Percentiles rank a stretch among this genome's conserved stretches.
phyloP scores from a whole-genome alignment of 192 early-diverging fungal species.

The Gonapodya sp. region DNA sequence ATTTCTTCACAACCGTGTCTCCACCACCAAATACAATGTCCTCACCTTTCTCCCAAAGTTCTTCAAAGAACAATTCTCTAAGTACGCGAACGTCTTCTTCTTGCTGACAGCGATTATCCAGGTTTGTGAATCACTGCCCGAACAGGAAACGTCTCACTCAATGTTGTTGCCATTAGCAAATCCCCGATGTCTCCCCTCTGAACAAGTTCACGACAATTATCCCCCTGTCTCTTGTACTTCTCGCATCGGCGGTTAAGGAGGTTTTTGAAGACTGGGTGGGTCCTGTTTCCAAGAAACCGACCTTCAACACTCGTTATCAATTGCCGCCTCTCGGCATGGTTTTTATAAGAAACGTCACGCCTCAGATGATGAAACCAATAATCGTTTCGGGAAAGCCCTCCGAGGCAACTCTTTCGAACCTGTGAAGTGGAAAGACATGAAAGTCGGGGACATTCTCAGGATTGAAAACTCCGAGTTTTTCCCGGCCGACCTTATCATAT shows the following conservation, averaged over 20 bases:
- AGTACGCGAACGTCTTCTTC: constrained; percentile 99
- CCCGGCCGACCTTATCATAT: constrained; percentile 82
- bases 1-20: constrained; percentile 86
- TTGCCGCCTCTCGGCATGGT: background rate
- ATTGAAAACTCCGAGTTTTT: constrained; percentile 81
- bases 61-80: constrained; percentile 93
- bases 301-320: background rate
- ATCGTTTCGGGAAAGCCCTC: constrained; percentile 9
- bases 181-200: constrained; percentile 85
- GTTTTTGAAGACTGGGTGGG: constrained; percentile 67
- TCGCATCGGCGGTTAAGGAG: constrained; percentile 89
- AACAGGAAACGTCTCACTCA: background rate
- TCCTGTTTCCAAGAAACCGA: background rate
- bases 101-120: constrained; percentile 93
- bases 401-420: constrained; percentile 45
- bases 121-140: constrained; percentile 24
- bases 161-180: constrained; percentile 59
- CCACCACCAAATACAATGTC: constrained; percentile 92
- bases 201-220: constrained; percentile 81
- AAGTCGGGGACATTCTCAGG: constrained; percentile 87
- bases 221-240: constrained; percentile 70
- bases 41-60: constrained; percentile 93
- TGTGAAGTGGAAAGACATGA: constrained; percentile 68
- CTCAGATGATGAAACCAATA: constrained; percentile 66
- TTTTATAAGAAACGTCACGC: constrained; percentile 47